Evolutionary conservation across 2,329 filamentous ascomycete species (phyloP), one percentile per base, ranked within the genome.

Genomic region (Metarhizium sp.): DNA sequence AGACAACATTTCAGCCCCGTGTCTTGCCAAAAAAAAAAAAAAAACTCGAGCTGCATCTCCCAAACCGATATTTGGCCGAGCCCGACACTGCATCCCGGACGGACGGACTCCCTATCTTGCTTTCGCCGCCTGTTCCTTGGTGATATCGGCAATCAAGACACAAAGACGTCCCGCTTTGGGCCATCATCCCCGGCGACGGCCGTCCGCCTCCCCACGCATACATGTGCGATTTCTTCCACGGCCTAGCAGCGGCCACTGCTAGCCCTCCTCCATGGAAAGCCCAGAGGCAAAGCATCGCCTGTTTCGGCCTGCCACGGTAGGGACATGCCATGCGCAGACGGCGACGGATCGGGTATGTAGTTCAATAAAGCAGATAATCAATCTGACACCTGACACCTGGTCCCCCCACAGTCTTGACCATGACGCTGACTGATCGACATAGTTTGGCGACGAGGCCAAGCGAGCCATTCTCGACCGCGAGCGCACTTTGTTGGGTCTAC

Each of bases 371-470:
- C 25, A 25, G 25, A 25, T 4, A 25, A 29, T 50, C 25, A 25
- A 29, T 50, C 49, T 51, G 38, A 40, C 13, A 40, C 38, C 38
- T 5, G 5, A 16, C 13, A 5, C 38, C 38, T 16, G 11, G 5
- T 40, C 38, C 11, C 14, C 14, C 38, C 14, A 5, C 14, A 11
- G 14, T 16, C 14, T 40, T 16, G 38, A 16, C 38, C 8, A 6
- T 18, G 36, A 32, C 20, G 16, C 45, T 57, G 40, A 53, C 14
- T 30, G 25, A 8, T 5, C 20, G 14, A 53, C 50, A 55, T 29
- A 74, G 71, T 74, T 74, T 63, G 72, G 72, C 30, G 56, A 62
- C 51, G 65, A 66, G 6, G 72, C 68, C 34, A 66, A 60, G 57
- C 57, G 58, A 6, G 66, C 65, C 43, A 64, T 74, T 38, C 63